Base-by-base conservation (phyloP, 2,329 filamentous ascomycete genomes). In the Penicillium sp. region DNA sequence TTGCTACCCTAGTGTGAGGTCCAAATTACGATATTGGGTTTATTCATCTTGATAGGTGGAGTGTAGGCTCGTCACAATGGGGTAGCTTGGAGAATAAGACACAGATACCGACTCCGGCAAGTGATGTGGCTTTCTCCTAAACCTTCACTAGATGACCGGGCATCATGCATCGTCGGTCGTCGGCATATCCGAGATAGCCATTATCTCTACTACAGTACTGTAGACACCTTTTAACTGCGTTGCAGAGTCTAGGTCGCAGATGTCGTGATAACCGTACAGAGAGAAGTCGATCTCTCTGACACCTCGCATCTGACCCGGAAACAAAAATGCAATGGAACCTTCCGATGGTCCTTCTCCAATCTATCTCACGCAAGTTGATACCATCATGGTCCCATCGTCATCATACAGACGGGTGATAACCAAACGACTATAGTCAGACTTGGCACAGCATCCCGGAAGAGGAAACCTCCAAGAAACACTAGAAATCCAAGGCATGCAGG, bases 321-420 rank as follows among this genome's bases (percentile, higher is more conserved):
- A 17, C 24, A n/a, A 49, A 49, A 12, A 49, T 47, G 24, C 45
- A 30, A 49, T 49, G 45, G 45, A 19, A 49, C 45, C 26, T 28
- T 24, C 24, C 15, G 40, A 17, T 15, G 9, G 26, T 49, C 45
- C 24, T 10, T 5, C 26, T 49, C 45, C 15, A 49, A 30, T 49
- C 17, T 49, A 30, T 42, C 51, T 57, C 47, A 50, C 59, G 56
- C 62, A 51, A 58, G 24, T 13, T 44, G 26, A 62, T 37, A 33
- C 49, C 28, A 56, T 53, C 33, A 58, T 62, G 49, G 50, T 38
- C 30, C 50, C 40, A 64, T 60, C 47, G 55, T 51, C 59, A 50
- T 55, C 49, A 62, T 12, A 51, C 30, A 51, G 49, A 51, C n/a
- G 19, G n/a, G 49, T 30, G 28, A 13, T 22, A 13, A 12, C n/a